Base-by-base conservation (phyloP, 768 basidiomycete genomes). In the Mycena olivaceomarginata region DNA sequence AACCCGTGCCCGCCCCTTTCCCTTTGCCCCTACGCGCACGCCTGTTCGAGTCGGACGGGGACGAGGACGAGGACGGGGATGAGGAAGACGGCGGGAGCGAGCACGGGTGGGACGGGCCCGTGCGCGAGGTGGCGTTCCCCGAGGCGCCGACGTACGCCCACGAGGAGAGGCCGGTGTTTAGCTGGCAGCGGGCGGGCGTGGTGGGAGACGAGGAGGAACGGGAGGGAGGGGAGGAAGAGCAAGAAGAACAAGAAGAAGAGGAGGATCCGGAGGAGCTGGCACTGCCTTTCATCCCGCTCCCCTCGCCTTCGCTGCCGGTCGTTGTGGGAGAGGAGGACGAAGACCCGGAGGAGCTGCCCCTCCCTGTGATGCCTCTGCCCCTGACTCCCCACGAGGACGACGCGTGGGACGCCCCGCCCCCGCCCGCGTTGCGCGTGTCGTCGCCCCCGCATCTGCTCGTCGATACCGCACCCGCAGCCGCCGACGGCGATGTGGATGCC, bases 261-360 rank as follows among this genome's bases (percentile, higher is more conserved):
- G 31, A 3, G 31, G 77, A 77, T 57, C 77, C 77, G 25, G 77
- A 12, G n/a, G 72, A 77, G 68, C n/a, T 77, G 45, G 37, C 77
- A 56, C 43, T 77, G n/a, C 77, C 77, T 2, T 5, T 20, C 22
- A 31, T 72, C 22, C 75, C 75, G 11, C n/a, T 70, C 10, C 69
- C 69, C 12, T 8, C n/a, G 51, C 57, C 59, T 22, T 40, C 59
- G 48, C 48, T 53, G 18, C 16, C 51, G 51, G n/a, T 3, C 20
- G 20, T 7, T 18, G n/a, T n/a, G 51, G 20, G 2, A 51, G 48
- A 51, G 48, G 48, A 15, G 31, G 31, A 31, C 4, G 31, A 31
- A 31, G 31, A 31, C 31, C 31, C 31, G 31, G 31, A 31, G 31
- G 31, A 31, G 31, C 31, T 31, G 31, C 31, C 31, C 25, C 31